phyloP scores from a whole-genome alignment of 441 rosid species.

The Gossypium aridum region DNA sequence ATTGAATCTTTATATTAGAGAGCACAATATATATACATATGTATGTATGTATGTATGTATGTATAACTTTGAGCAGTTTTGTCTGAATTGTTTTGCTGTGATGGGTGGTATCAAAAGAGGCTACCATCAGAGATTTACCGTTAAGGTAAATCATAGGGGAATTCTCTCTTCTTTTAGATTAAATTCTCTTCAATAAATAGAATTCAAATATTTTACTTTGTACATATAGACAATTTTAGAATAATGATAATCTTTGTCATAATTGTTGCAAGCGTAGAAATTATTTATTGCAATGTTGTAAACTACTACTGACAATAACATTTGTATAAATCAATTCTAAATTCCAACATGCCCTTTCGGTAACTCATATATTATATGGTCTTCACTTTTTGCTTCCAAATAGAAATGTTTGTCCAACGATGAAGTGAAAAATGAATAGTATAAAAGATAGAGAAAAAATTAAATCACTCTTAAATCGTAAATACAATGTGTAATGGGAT shows the following conservation, averaged over 20 bases:
- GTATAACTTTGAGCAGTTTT: conserved; percentile 15
- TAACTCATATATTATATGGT: no score
- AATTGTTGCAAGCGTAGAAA: neutral
- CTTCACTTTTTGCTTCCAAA: no score
- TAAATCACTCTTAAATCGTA: no score
- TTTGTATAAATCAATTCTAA: neutral
- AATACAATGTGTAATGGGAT: no score
- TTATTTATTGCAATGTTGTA: neutral
- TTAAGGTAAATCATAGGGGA: conserved; percentile 11
- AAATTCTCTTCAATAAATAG: conserved; percentile 1
- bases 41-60: neutral
- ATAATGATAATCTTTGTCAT: neutral
- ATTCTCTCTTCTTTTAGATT: neutral
- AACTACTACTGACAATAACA: no score
- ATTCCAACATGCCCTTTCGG: no score
- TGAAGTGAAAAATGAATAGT: no score
- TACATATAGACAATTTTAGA: conserved; percentile 8
- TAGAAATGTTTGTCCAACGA: no score
- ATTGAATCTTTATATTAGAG: conserved; percentile 15
- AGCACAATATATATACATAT: neutral
- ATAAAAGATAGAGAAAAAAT: no score
- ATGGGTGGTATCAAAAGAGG: neutral
- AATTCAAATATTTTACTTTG: conserved; percentile 3
- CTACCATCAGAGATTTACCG: neutral
- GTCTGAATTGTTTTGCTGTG: neutral